phyloP scores from a whole-genome alignment of 345 rosid species.

The Euphorbia peplus region DNA sequence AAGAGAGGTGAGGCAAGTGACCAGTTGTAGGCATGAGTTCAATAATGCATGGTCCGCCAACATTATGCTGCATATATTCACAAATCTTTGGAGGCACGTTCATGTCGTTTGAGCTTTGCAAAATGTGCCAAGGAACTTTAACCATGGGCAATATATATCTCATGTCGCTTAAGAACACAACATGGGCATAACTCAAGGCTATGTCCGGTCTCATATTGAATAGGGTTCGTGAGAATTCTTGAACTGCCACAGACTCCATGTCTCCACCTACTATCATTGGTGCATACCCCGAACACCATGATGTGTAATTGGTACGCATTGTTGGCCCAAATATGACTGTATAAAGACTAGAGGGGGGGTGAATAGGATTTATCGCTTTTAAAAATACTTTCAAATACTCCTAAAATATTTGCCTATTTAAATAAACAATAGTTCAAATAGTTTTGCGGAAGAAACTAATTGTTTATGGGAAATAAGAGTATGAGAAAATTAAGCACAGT shows the following conservation, averaged over 20 bases:
- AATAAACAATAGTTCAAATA: too few species aligned
- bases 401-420: too few species aligned
- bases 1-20: conserved; percentile 21
- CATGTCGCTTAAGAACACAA: neutral
- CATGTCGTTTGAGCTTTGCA: conserved; percentile 2
- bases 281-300: conserved; percentile 20
- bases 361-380: too few species aligned
- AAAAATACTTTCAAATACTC: too few species aligned
- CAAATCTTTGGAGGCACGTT: neutral
- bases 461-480: too few species aligned
- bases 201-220: conserved; percentile 19
- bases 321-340: too few species aligned
- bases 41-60: conserved; percentile 10
- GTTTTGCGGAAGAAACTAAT: too few species aligned
- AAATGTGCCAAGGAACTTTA: conserved; percentile 5
- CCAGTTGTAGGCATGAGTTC: conserved; percentile 7
- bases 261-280: conserved; percentile 15
- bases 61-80: conserved; percentile 7
- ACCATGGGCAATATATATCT: conserved; percentile 8
- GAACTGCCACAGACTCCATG: conserved; percentile 11
- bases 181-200: conserved; percentile 1
- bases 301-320: conserved; percentile 4
- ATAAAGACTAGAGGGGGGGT: too few species aligned
- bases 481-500: too few species aligned
- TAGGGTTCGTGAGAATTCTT: conserved; percentile 12